A percentile compares a stretch with the other conserved stretches of the same genome.
phyloP scores from a whole-genome alignment of 768 basidiomycete genomes.

The Clavulina sp. region DNA sequence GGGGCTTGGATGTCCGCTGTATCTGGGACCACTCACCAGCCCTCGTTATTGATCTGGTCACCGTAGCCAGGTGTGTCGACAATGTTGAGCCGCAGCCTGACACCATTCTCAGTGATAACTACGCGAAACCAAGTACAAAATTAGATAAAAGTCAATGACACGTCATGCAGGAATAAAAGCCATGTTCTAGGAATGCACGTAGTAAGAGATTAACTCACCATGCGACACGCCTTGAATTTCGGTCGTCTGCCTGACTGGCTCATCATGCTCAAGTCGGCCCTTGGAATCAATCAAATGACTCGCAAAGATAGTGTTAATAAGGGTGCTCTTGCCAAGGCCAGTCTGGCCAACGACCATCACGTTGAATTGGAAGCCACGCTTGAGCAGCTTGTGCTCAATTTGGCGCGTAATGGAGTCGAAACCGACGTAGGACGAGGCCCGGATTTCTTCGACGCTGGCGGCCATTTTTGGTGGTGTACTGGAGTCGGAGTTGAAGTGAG shows the following conservation, averaged over 20 bases:
- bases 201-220: constrained; percentile 34
- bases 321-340: constrained; percentile 92
- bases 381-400: constrained; percentile 98
- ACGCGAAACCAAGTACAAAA: neutral
- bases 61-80: constrained; percentile 98
- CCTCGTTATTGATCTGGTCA: constrained; percentile 97
- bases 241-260: constrained; percentile 86
- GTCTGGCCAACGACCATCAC: constrained; percentile 96
- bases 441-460: constrained; percentile 54
- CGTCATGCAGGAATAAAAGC: neutral
- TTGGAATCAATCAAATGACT: constrained; percentile 97
- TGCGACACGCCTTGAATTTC: constrained; percentile 92
- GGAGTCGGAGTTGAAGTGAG: neutral
- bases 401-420: constrained; percentile 96
- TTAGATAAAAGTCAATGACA: neutral
- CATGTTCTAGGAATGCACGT: neutral
- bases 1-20: constrained; percentile 1
- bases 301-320: constrained; percentile 98
- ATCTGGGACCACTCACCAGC: constrained; percentile 43
- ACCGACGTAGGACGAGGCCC: constrained; percentile 85
- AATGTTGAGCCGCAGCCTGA: constrained; percentile 87
- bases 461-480: constrained; percentile 19
- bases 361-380: constrained; percentile 98
- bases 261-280: constrained; percentile 75
- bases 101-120: constrained; percentile 96